Conservation (phyloP, 768 basidiomycete genomes). For the Mycena sanguinolenta region DNA sequence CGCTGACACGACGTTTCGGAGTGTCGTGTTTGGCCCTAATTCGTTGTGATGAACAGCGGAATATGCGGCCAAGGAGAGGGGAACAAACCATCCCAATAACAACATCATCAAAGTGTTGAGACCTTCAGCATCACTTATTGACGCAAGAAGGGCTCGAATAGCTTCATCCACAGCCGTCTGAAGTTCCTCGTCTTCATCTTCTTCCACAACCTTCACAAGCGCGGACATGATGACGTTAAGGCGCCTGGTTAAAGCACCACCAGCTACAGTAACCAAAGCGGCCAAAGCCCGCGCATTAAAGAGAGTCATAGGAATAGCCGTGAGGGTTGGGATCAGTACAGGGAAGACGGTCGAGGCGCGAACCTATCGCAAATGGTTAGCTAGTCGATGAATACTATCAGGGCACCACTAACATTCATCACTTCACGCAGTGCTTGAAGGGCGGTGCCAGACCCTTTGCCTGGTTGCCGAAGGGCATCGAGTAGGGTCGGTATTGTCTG, state of each 20-base stretch:
- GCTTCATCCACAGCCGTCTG: conserved; percentile 80
- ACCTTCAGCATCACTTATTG: conserved; percentile 89
- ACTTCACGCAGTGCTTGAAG: conserved; percentile 94
- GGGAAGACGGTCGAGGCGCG: conserved; percentile 97
- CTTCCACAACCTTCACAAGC: conserved; percentile 83
- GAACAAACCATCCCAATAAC: conserved; percentile 86
- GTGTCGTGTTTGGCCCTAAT: conserved; percentile 85
- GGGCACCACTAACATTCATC: conserved; percentile 80
- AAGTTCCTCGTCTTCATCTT: conserved; percentile 78
- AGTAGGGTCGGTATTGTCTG: conserved; percentile 95
- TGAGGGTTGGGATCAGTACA: conserved; percentile 93
- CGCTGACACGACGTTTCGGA: conserved; percentile 80
- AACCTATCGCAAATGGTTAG: conserved; percentile 65
- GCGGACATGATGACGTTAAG: conserved; percentile 84
- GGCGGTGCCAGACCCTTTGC: conserved; percentile 94
- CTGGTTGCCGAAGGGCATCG: conserved; percentile 93
- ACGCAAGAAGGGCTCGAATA: conserved; percentile 77
- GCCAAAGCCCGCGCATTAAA: conserved; percentile 96
- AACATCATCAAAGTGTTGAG: conserved; percentile 91
- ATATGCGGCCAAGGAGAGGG: neutral
- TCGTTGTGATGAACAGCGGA: neutral
- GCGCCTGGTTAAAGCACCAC: conserved; percentile 88
- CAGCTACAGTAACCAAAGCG: conserved; percentile 94
- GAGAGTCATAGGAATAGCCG: conserved; percentile 89
- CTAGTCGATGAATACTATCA: neutral